Evolutionary conservation across 495 filamentous ascomycete genomes (phyloP), one percentile per base, ranked within the genome.

Genomic region (Parachaetomium inaequale): DNA sequence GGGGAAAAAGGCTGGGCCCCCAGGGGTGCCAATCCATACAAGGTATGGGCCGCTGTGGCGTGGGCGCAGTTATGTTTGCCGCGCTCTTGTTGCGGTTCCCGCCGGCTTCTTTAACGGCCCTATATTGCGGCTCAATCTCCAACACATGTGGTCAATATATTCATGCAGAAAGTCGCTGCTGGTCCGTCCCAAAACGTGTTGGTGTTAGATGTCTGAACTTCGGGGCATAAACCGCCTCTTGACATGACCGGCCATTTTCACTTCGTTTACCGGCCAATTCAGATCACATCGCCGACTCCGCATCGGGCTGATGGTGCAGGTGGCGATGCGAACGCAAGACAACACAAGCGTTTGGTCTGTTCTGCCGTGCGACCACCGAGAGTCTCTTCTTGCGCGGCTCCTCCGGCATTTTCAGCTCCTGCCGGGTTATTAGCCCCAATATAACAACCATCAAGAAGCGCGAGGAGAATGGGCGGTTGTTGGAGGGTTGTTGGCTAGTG

Each of bases 11-110:
- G 25, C 8, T 14, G 21, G 7, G 3, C n/a, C 26, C 42, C 1
- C n/a, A 10, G 28, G 19, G 45, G 10, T 43, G 34, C 32, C 25
- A 15, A 12, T 31, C 11, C 40, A 46, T 29, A 1, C 40, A 40
- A 21, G 28, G 21, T 31, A 15, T 12, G 23, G n/a, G n/a, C n/a
- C n/a, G 21, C 23, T 7, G 32, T 15, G 53, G 54, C 7, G 38
- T 57, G 54, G 32, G n/a, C 25, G 38, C 38, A 49, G 31, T 12
- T 28, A 17, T 5, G 49, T 29, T 53, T 45, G 58, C 58, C 47
- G 58, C 58, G 58, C 46, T 42, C 29, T 29, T 58, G 12, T 50
- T 32, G 32, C 19, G 45, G 31, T 28, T 38, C 46, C 29, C 21
- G 38, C 12, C 21, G 40, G n/a, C 21, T 29, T 4, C 7, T 11